These are phyloP conservation scores for Corchorus olitorius DNA, from an alignment of 345 rosid species.

Conservation along the genomic window DNA sequence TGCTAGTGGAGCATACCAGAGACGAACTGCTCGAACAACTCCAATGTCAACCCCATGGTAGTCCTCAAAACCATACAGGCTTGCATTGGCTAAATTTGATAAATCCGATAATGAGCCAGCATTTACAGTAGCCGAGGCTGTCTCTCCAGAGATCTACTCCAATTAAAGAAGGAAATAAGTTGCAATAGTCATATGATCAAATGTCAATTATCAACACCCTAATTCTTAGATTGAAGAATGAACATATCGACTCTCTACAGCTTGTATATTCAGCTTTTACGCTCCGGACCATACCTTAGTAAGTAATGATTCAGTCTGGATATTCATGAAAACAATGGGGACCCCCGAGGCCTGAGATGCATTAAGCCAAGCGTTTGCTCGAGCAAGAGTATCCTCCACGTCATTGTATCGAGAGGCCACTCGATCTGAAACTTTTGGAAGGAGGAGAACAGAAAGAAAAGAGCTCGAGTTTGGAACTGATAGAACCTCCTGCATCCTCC, in stretches of 20 bases:
- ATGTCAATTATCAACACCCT: neutral
- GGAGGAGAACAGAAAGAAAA: conserved; percentile 84
- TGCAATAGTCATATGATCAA: neutral
- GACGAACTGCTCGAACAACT: conserved; percentile 90
- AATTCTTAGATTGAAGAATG: neutral
- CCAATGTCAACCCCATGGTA: conserved; percentile 98
- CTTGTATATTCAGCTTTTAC: neutral
- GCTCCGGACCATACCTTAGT: conserved; percentile 63
- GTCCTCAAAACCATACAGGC: conserved; percentile 95
- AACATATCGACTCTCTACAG: neutral
- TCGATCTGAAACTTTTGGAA: conserved; percentile 82
- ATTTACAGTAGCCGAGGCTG: conserved; percentile 82
- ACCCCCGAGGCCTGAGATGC: conserved; percentile 83
- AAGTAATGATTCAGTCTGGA: conserved; percentile 91
- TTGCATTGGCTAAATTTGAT: conserved; percentile 69
- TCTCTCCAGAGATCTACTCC: conserved; percentile 90
- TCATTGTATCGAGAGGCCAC: conserved; percentile 82
- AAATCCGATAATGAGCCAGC: conserved; percentile 82
- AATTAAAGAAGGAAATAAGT: neutral
- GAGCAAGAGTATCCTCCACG: conserved; percentile 93
- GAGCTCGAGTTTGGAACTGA: conserved; percentile 74
- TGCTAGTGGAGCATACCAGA: conserved; percentile 83
- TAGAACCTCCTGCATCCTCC: conserved; percentile 64
- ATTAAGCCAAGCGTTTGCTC: conserved; percentile 86
- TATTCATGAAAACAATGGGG: conserved; percentile 81